Evolutionary conservation across 2,329 filamentous ascomycete species (phyloP).

Genomic region (Parastagonospora avenae): DNA sequence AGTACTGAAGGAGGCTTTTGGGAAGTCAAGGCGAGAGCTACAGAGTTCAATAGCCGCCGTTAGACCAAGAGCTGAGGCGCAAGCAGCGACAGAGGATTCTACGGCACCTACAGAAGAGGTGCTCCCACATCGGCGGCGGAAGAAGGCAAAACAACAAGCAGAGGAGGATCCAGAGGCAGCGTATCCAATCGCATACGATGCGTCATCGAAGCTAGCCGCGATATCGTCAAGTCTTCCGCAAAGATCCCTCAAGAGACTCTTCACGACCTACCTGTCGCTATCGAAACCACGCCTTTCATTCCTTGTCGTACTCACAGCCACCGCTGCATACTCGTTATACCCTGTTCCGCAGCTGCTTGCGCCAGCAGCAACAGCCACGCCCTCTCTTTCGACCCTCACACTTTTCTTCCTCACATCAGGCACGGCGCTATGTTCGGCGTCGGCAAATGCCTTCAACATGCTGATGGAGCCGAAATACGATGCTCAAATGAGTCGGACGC

Average conservation of each 20-base stretch:
- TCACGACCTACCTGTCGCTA: slow-evolving; percentile 85
- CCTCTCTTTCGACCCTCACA: slow-evolving; percentile 87
- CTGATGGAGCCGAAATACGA: slow-evolving; percentile 90
- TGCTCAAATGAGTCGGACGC: slow-evolving; percentile 89
- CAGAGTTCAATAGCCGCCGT: slow-evolving; percentile 35
- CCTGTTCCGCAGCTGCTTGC: slow-evolving; percentile 86
- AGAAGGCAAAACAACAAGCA: slow-evolving; percentile 34
- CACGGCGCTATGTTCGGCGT: slow-evolving; percentile 85
- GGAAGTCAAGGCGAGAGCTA: slow-evolving; percentile 33
- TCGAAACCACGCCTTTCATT: slow-evolving; percentile 95
- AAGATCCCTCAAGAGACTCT: slow-evolving; percentile 65
- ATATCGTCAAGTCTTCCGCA: slow-evolving; percentile 62
- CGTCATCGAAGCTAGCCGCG: slow-evolving; percentile 64
- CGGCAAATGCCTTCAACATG: slow-evolving; percentile 96
- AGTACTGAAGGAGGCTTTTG: slow-evolving; percentile 38
- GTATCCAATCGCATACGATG: slow-evolving; percentile 59
- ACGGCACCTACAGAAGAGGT: slow-evolving; percentile 27
- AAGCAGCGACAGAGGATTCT: slow-evolving; percentile 12
- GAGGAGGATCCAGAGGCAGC: slow-evolving; percentile 23
- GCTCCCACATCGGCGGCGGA: slow-evolving; percentile 43
- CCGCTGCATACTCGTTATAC: slow-evolving; percentile 89
- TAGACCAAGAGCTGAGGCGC: slow-evolving; percentile 10
- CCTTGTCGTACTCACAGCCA: slow-evolving; percentile 88
- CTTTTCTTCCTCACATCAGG: slow-evolving; percentile 90
- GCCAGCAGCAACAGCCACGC: slow-evolving; percentile 68